Evolutionary conservation across 208 protist genomes (phyloP), one percentile per base, ranked within the genome.

Genomic region (Crithidia sp.): DNA sequence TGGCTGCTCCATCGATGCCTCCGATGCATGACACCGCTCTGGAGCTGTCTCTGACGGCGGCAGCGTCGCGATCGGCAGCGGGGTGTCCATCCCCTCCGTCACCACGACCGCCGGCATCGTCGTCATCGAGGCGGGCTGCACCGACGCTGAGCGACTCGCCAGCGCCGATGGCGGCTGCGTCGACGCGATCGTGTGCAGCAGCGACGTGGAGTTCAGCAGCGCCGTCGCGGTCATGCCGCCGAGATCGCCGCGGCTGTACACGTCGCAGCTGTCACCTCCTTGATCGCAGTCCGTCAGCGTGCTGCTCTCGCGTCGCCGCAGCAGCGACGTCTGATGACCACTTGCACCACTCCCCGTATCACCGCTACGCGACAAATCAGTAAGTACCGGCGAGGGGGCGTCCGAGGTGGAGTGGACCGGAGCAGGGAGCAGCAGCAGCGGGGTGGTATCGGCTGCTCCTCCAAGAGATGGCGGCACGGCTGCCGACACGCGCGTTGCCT

Each of bases 161-260:
- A 52, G 59, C 36, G 28, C 13, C 7, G 71, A 70, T 40, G 66
- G 66, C 59, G 66, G 66, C 50, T 71, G 65, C n/a, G 52, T 67
- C 4, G 73, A 72, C 52, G 19, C 13, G 44, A 61, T 7, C 19
- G 65, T 71, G 41, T 45, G 45, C n/a, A 54, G 6, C 12, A 71
- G 36, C 2, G 73, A 67, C 9, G 47, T 49, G 12, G 73, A 67
- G 59, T 63, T 67, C 50, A 68, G 7, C 9, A 49, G 45, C 45
- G 28, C 8, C 40, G 58, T 66, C 14, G 64, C 64, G 40, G 7
- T 13, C 9, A 53, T 62, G 39, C 28, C 66, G 12, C 43, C 43
- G 36, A 67, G 28, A 14, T 61, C 64, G 12, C 39, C 37, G 10
- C 47, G 37, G 14, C 28, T 3, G 4, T 13, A 16, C n/a, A 44